Conservation (phyloP, 2,329 filamentous ascomycete species). For the Neocucurbitaria cava region DNA sequence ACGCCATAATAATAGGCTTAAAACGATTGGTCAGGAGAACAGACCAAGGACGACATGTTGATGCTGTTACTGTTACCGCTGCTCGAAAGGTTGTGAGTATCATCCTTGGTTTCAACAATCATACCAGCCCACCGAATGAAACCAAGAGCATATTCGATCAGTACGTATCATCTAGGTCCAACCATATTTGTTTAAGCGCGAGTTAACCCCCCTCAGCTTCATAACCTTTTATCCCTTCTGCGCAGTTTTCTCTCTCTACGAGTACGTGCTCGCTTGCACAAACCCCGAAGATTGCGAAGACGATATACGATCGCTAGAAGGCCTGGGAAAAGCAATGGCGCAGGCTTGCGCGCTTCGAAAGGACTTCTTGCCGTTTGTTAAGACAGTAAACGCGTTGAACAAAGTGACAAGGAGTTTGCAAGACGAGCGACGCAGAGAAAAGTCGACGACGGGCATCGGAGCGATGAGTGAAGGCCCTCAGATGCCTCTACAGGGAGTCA, state of each 20-base stretch:
- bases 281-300: slow-evolving; percentile 32
- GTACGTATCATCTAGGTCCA: slow-evolving; percentile 16
- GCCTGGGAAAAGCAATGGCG: slow-evolving; percentile 29
- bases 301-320: slow-evolving; percentile 32
- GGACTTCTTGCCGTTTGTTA: slow-evolving; percentile 29
- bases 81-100: slow-evolving; percentile 32
- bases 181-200: neutral
- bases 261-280: slow-evolving; percentile 32
- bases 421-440: slow-evolving; percentile 21
- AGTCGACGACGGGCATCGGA: neutral
- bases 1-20: slow-evolving; percentile 35
- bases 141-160: slow-evolving; percentile 23
- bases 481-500: neutral
- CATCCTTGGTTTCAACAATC: slow-evolving; percentile 26
- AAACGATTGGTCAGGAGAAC: slow-evolving; percentile 20
- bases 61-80: slow-evolving; percentile 24
- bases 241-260: slow-evolving; percentile 39
- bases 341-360: slow-evolving; percentile 13
- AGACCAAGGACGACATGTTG: slow-evolving; percentile 8
- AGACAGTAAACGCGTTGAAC: slow-evolving; percentile 40
- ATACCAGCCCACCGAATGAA: neutral
- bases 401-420: slow-evolving; percentile 36
- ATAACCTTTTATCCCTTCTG: slow-evolving; percentile 41
- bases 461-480: neutral
- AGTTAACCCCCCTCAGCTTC: slow-evolving; percentile 20